Percentiles rank a stretch among this genome's conserved stretches.
Evolutionary conservation across 2,329 filamentous ascomycete species (phyloP).

Genomic region (Didymella keratinophila): DNA sequence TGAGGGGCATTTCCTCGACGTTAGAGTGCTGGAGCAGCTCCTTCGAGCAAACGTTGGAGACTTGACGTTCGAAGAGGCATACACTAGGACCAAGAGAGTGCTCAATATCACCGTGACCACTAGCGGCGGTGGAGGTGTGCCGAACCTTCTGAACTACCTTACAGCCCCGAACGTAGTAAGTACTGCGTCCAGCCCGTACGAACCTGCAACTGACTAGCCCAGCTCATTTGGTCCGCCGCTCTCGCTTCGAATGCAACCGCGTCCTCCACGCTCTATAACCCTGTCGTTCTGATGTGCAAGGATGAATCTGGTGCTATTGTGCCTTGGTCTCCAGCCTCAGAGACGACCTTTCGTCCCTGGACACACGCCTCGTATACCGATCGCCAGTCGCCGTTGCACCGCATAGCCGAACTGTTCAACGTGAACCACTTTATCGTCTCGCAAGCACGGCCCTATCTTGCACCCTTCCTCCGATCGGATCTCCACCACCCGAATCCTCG

Average conservation of each 20-base stretch:
- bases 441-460: constrained; percentile 87
- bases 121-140: constrained; percentile 75
- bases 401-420: constrained; percentile 85
- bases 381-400: constrained; percentile 71
- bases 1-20: constrained; percentile 85
- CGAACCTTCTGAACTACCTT: constrained; percentile 87
- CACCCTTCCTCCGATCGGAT: constrained; percentile 83
- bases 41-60: constrained; percentile 87
- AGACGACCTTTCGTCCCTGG: constrained; percentile 73
- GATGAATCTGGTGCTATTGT: constrained; percentile 75
- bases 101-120: constrained; percentile 92
- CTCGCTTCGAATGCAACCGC: constrained; percentile 77
- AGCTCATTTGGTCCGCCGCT: constrained; percentile 83
- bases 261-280: constrained; percentile 70
- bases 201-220: constrained; percentile 20
- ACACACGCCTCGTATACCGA: constrained; percentile 69
- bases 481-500: constrained; percentile 74
- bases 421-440: constrained; percentile 96
- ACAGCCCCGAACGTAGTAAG: constrained; percentile 90
- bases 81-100: constrained; percentile 81
- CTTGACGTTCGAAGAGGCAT: constrained; percentile 92
- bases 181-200: constrained; percentile 53
- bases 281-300: constrained; percentile 77
- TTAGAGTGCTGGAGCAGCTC: constrained; percentile 81
- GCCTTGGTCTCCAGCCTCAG: constrained; percentile 71